These are phyloP conservation scores for Cruciata laevipes DNA, from an alignment of 257 asterid genomes.

Conservation along the genomic window DNA sequence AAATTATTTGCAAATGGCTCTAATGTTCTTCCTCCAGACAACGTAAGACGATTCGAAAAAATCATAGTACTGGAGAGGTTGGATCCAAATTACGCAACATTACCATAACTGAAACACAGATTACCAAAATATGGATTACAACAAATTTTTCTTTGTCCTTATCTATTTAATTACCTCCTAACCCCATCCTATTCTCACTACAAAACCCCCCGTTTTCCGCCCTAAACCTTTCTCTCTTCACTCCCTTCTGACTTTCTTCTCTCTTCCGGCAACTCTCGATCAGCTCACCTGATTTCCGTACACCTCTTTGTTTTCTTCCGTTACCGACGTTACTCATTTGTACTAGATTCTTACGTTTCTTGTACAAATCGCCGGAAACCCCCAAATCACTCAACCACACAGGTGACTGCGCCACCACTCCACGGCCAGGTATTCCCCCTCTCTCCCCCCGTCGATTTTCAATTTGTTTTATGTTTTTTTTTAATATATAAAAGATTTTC, in stretches of 20 bases:
- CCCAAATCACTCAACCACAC: background rate
- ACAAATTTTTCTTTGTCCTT: background rate
- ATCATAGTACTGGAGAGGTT: background rate
- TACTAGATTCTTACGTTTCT: too few relatives aligned
- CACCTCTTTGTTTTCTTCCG: too few relatives aligned
- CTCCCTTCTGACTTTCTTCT: background rate
- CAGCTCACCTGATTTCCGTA: background rate
- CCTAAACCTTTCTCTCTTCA: background rate
- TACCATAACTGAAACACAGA: background rate
- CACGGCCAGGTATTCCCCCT: background rate
- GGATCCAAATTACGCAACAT: too few relatives aligned
- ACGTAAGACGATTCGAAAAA: too few relatives aligned
- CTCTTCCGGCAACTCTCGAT: background rate
- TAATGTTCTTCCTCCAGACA: too few relatives aligned
- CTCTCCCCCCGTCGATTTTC: background rate
- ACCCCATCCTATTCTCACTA: background rate
- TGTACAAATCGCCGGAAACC: background rate
- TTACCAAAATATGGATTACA: background rate
- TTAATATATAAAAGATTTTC: background rate
- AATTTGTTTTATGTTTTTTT: too few relatives aligned
- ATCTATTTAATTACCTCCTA: background rate
- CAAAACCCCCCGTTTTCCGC: background rate
- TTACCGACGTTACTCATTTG: too few relatives aligned
- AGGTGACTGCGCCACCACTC: background rate
- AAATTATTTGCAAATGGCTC: background rate